Base-by-base conservation (phyloP, 83 land plant genomes). In the Picea abies region DNA sequence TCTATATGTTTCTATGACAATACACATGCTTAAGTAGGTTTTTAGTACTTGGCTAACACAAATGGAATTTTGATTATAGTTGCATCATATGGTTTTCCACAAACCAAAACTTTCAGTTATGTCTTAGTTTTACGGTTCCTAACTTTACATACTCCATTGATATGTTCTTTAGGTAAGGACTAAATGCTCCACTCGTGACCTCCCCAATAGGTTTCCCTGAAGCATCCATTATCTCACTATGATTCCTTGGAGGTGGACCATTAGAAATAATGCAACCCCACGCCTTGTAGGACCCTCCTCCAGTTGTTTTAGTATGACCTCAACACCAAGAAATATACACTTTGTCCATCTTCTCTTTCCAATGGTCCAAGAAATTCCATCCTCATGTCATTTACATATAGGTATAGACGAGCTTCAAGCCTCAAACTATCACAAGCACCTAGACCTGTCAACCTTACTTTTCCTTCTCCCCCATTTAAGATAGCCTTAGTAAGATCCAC, bases 381-480 rank as follows among this genome's bases (percentile, higher is more conserved):
- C n/a, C n/a, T n/a, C n/a, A n/a, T n/a, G n/a, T n/a, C n/a, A n/a
- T n/a, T n/a, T n/a, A n/a, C n/a, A n/a, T n/a, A 97, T 12, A 97
- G 82, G 69, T 98, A 97, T 60, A 97, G 88, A 15, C 98, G 98
- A 26, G 99, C 99, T 86, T 97, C 99, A 22, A 97, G 90, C 19
- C 99, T 89, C 26, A 97, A 95, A 88, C 99, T 97, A 90, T 97
- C 98, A 65, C 98, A 83, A 60, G 99, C 99, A 63, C 99, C 99
- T 35, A 97, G 80, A 0, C 99, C 99, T 35, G 98, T 92, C 84
- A 97, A 37, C 65, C 93, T 84, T 41, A 97, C 84, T 82, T 95
- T 94, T 7, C 94, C 92, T 89, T 94, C 95, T 10, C 94, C 88
- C 80, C 90, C 92, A 67, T 97, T 98, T 86, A 97, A 77, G 76